phyloP scores from a whole-genome alignment of 345 rosid species.

The Eucalyptus virginea region DNA sequence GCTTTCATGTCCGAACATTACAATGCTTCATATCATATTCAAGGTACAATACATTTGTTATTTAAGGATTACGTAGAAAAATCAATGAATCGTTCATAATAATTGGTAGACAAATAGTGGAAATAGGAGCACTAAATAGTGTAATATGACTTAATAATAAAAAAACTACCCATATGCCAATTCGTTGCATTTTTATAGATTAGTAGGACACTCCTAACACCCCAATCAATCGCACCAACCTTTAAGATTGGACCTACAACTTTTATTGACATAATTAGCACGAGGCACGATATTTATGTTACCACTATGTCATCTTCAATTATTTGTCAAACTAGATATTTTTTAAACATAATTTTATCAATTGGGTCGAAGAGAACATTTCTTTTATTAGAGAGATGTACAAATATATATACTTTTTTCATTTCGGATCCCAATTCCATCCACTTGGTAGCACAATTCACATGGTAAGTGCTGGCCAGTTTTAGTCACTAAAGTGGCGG shows the following conservation, averaged over 20 bases:
- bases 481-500: too few relatives aligned
- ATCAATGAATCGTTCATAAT: background rate
- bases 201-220: background rate
- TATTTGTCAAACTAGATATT: too few relatives aligned
- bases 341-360: too few relatives aligned
- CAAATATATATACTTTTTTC: too few relatives aligned
- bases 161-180: background rate
- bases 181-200: background rate
- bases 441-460: too few relatives aligned
- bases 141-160: background rate
- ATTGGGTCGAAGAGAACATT: too few relatives aligned
- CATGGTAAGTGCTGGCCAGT: too few relatives aligned
- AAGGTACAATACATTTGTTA: background rate
- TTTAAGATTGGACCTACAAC: background rate
- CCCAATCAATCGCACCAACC: background rate
- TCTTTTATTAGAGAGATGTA: too few relatives aligned
- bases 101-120: background rate
- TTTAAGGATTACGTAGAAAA: background rate
- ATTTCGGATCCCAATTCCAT: too few relatives aligned
- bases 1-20: background rate
- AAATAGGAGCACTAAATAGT: background rate
- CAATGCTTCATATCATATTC: background rate
- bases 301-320: too few relatives aligned
- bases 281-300: accelerated
- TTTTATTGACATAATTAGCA: background rate